Evolutionary conservation across 306 rosid genomes (phyloP), one percentile per base, ranked within the genome.

Genomic region (Castanopsis chinensis): DNA sequence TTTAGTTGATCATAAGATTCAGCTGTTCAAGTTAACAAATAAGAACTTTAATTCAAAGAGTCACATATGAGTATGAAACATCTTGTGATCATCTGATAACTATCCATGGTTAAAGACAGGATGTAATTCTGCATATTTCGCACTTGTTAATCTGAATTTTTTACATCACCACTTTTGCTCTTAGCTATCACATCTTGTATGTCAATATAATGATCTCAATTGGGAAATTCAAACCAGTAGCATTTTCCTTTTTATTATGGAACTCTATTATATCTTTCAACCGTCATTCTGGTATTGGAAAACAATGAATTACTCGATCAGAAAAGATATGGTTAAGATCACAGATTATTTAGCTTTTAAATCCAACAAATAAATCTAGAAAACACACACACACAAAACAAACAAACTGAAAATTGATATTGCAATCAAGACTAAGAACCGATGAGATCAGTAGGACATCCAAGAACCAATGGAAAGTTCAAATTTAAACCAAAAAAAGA

Each of bases 121-220:
- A 63, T 14, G 13, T 20, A 14, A 13, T 61, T 61, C 69, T 61
- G 71, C 43, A 64, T 32, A 64, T 20, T 15, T 20, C 41, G 14
- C 21, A 32, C 20, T 63, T 63, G 41, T 18, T 10, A 72, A 54
- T 28, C 58, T 13, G 9, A 76, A 37, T 64, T 75, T 33, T 78
- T 68, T 69, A 68, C 28, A 53, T 70, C 65, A 45, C 59, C 57
- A 37, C n/a, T 21, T 32, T 45, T 57, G 14, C 21, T 28, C 35
- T 37, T 58, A 63, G 52, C 52, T 65, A 78, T 80, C 78, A 69
- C 78, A 77, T 82, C 49, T 71, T 70, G 81, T 41, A 67, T 56
- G n/a, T 54, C 45, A 32, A 55, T 52, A 65, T 52, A 53, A 41
- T 28, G 73, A 5, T 43, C 3, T 51, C 58, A 37, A 65, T 8